These are phyloP conservation scores for Debaryomyces robertsiae DNA, from an alignment of 1,139 yeast species.

Conservation along the genomic window DNA sequence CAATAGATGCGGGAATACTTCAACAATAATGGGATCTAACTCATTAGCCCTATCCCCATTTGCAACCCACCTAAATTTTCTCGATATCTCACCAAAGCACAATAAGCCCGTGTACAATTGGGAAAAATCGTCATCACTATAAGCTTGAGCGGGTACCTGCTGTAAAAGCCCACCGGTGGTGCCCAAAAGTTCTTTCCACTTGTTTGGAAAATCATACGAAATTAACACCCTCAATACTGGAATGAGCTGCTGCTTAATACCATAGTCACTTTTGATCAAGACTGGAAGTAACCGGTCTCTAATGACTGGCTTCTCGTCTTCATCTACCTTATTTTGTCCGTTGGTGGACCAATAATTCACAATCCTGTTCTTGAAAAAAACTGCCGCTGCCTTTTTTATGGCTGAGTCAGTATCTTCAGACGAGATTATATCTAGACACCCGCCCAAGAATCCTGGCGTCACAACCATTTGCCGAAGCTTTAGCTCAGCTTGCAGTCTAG, in stretches of 20 bases:
- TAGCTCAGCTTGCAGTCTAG: conserved; percentile 70
- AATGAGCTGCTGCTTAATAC: conserved; percentile 61
- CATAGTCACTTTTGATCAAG: conserved; percentile 45
- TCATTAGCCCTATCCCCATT: conserved; percentile 57
- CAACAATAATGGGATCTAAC: conserved; percentile 61
- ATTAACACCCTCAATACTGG: conserved; percentile 72
- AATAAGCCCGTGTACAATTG: conserved; percentile 75
- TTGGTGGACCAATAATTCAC: conserved; percentile 61
- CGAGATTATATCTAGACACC: conserved; percentile 73
- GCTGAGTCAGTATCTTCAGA: conserved; percentile 51
- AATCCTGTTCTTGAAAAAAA: conserved; percentile 80
- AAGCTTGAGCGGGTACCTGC: conserved; percentile 28
- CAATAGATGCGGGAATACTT: conserved; percentile 71
- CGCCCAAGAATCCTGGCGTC: conserved; percentile 76
- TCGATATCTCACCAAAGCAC: conserved; percentile 71
- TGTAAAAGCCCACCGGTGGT: conserved; percentile 59
- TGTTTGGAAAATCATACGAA: conserved; percentile 63
- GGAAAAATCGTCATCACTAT: conserved; percentile 49
- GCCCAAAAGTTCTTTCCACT: conserved; percentile 71
- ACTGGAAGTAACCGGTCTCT: conserved; percentile 59
- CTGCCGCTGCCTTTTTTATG: conserved; percentile 76
- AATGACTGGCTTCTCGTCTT: conserved; percentile 72
- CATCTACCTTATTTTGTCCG: conserved; percentile 44
- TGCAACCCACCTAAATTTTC: conserved; percentile 76
- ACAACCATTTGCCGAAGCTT: conserved; percentile 59